Percentiles rank a stretch among this genome's conserved stretches.
Evolutionary conservation across 2,329 filamentous ascomycete genomes (phyloP).

Genomic region (Podosphaera fusca): DNA sequence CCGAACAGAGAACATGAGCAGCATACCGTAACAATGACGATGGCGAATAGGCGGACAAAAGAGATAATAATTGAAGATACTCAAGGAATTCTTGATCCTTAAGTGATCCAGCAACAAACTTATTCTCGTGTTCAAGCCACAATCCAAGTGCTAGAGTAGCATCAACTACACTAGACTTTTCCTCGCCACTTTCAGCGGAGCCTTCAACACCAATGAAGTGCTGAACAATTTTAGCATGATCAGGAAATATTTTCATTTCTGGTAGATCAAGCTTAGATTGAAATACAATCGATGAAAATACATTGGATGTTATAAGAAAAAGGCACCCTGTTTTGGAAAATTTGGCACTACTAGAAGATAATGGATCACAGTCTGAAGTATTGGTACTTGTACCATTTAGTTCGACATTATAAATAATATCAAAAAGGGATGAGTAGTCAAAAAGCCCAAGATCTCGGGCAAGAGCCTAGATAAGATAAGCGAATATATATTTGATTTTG

Average conservation of each 20-base stretch:
- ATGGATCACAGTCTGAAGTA: conserved; percentile 22
- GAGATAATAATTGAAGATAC: conserved; percentile 28
- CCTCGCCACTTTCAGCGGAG: conserved; percentile 21
- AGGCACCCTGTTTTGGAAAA: conserved; percentile 35
- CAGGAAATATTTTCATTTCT: conserved; percentile 33
- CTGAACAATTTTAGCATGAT: conserved; percentile 30
- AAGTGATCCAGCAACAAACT: conserved; percentile 18
- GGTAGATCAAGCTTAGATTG: conserved; percentile 29
- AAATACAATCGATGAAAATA: conserved; percentile 39
- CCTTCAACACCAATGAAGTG: conserved; percentile 29
- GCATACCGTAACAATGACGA: conserved; percentile 18
- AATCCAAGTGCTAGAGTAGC: conserved; percentile 35
- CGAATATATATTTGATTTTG: not conserved
- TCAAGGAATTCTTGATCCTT: conserved; percentile 26
- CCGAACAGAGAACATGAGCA: conserved; percentile 17
- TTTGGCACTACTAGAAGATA: conserved; percentile 27
- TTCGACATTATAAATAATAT: conserved; percentile 22
- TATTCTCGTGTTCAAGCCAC: conserved; percentile 30
- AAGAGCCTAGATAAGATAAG: conserved; percentile 10
- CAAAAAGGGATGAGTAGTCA: conserved; percentile 20
- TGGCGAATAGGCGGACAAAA: conserved; percentile 18
- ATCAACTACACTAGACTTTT: conserved; percentile 32
- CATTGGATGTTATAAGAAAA: conserved; percentile 35
- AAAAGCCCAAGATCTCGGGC: conserved; percentile 35
- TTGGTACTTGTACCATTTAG: conserved; percentile 19